A percentile compares a stretch with the other conserved stretches of the same genome.
Conservation (phyloP, 768 basidiomycete species). For the Serendipita sp. region DNA sequence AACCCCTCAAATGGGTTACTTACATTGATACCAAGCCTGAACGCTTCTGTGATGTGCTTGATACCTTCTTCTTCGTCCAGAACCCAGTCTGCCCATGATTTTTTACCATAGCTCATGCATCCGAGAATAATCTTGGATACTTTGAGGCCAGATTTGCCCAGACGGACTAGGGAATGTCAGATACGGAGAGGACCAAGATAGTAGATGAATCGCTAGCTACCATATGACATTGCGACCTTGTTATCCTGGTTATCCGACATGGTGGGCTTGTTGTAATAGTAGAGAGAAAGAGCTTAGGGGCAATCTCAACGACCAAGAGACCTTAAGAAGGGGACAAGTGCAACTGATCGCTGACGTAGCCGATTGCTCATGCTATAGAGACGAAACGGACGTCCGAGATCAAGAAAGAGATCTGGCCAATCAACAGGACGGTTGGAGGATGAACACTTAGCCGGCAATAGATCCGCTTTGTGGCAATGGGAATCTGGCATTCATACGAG, state of each 20-base stretch:
- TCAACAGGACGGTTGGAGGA: background rate
- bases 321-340: background rate
- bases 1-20: constrained; percentile 9
- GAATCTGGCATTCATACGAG: background rate
- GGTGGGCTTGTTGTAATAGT: background rate
- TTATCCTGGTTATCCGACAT: constrained; percentile 30
- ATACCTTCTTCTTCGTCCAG: constrained; percentile 33
- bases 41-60: constrained; percentile 36
- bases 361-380: background rate
- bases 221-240: constrained; percentile 46
- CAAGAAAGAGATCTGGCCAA: background rate
- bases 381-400: background rate
- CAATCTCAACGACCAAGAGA: background rate
- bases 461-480: background rate
- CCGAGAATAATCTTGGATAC: constrained; percentile 28
- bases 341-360: background rate
- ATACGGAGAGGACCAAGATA: constrained; percentile 21
- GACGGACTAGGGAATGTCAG: constrained; percentile 16
- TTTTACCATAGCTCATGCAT: constrained; percentile 20
- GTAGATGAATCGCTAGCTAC: constrained; percentile 30
- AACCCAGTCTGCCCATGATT: constrained; percentile 22
- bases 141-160: constrained; percentile 22
- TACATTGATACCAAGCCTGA: constrained; percentile 16
- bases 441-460: constrained; percentile 12
- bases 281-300: background rate